Conservation (phyloP, 805 yeast species). For the Myxozyma geophila region DNA sequence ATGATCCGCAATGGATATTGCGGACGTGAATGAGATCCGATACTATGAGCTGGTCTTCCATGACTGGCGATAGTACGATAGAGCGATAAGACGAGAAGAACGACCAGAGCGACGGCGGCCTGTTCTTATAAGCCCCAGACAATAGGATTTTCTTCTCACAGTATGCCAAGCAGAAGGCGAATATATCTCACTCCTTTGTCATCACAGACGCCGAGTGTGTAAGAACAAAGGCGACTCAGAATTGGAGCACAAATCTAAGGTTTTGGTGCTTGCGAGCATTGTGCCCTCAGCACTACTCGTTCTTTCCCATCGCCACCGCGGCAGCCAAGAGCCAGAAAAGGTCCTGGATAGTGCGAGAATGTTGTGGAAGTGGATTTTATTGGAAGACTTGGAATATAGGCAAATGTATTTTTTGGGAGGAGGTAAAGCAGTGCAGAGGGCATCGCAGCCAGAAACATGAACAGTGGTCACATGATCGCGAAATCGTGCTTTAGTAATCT, state of each 20-base stretch:
- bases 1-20: slow-evolving; percentile 38
- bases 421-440: too few relatives aligned
- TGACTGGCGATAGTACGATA: neutral
- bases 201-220: neutral
- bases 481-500: too few relatives aligned
- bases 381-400: too few relatives aligned
- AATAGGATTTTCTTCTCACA: neutral
- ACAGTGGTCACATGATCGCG: too few relatives aligned
- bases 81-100: neutral
- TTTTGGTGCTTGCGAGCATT: slow-evolving; percentile 2
- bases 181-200: neutral
- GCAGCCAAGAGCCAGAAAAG: neutral
- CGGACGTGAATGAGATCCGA: slow-evolving; percentile 31
- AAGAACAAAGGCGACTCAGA: neutral
- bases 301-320: neutral
- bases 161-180: slow-evolving; percentile 2
- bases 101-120: neutral
- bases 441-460: too few relatives aligned
- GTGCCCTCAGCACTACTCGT: slow-evolving; percentile 7
- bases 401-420: too few relatives aligned
- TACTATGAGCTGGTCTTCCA: slow-evolving; percentile 28
- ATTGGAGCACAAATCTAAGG: neutral
- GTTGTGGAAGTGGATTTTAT: too few relatives aligned
- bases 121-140: too few relatives aligned
- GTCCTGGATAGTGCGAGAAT: too few relatives aligned